Evolutionary conservation across 225 moss, liverwort and hornwort genomes (phyloP), one percentile per base, ranked within the genome.

Genomic region (Climacium dendroides): DNA sequence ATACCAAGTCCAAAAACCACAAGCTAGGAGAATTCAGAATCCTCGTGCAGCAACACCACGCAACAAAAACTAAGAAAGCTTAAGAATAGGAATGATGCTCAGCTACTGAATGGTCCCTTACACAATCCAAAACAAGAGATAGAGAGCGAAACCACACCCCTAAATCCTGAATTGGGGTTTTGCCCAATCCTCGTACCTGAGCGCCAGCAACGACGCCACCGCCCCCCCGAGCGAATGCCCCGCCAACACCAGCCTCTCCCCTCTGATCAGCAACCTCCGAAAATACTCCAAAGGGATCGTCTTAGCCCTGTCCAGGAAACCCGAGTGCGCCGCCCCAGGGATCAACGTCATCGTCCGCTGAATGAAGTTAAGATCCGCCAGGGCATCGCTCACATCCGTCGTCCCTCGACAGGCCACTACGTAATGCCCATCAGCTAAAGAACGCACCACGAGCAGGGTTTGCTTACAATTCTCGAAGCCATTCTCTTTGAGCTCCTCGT

Each of bases 211-310:
- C 55, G 96, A 97, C 32, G 95, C 92, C n/a, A 99, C 98, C 13
- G 98, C 98, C 16, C 98, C 98, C 11, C 98, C 98, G 6, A 97
- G 91, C 18, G 99, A 99, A 81, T 99, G 99, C 2, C 99, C 99
- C 10, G 97, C 70, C 74, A 99, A 91, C 63, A 99, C 98, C 28
- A 99, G 71, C 28, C 92, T 93, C 90, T 99, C 98, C 30, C 97
- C 97, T 41, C 97, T 88, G 16, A 96, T 92, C 11, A 99, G 88
- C 77, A 96, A 80, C 72, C 96, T 90, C 35, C 97, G 93, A 39
- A 97, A 97, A 28, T 95, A 97, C 41, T 99, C 99, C 6, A 99
- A 89, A 9, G 99, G 99, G 5, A 99, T 96, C 11, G 93, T 96
- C 77, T 97, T 97, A 0, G 99, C 99, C 72, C 99, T 85, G 52